Evolutionary conservation across 169 alveolate genomes (phyloP), one percentile per base, ranked within the genome.

Genomic region (Besnoitia besnoiti): DNA sequence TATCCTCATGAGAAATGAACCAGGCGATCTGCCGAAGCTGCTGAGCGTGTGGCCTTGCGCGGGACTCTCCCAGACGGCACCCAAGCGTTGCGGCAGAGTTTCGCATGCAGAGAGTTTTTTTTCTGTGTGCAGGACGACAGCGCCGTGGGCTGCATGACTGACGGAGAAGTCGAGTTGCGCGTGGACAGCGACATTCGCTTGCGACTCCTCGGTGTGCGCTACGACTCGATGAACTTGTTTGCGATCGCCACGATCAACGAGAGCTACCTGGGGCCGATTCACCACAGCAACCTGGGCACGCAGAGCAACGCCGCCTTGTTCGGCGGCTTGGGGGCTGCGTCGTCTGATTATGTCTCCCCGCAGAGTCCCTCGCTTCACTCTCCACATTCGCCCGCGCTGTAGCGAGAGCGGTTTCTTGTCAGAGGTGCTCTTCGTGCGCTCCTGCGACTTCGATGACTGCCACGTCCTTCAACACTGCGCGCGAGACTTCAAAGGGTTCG

Each of bases 231-330:
- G n/a, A 97, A 97, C 67, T 93, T 97, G 94, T 97, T 97, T 85
- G 99, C 99, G 0, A 96, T 97, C 49, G 99, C 99, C 33, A 97
- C 98, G 37, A 97, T 97, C 85, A 96, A 96, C 82, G 98, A 96
- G 44, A 98, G 97, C 84, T 97, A 95, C 94, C 91, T 97, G 67
- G 99, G 99, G 37, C 98, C 98, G 59, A 90, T 97, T 37, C 98
- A 97, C 55, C 95, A 77, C 55, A 77, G 87, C 40, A 77, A 37
- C 35, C 30, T 42, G 40, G 46, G 82, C 1, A n/a, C 27, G 3
- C 82, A 7, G 21, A 42, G 82, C 40, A 37, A 55, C 67, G 67
- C 67, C 4, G 67, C 67, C 30, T 55, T 55, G 30, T 55, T 55
- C 67, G 67, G 67, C 7, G 24, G 67, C 24, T 16, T 55, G 67